Evolutionary conservation across 1,284 basidiomycete genomes (phyloP), one percentile per base, ranked within the genome.

Genomic region (Apiotrichum domesticum): DNA sequence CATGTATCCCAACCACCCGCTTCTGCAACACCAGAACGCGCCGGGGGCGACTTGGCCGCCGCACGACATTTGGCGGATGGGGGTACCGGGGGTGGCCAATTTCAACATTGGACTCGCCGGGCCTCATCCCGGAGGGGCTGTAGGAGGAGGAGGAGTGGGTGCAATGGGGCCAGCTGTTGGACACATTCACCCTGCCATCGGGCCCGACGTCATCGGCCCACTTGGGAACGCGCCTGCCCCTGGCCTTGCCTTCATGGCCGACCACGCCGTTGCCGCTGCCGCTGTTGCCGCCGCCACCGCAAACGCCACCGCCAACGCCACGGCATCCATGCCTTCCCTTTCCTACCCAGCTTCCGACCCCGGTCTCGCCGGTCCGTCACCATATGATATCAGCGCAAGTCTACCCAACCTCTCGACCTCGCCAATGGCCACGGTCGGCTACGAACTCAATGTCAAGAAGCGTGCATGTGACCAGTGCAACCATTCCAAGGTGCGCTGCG

Each of bases 401-500:
- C 46, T 46, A 11, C 13, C 46, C 13, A 34, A 53, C 21, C n/a
- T 32, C 35, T 6, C 46, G 14, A 33, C 6, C 34, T 3, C 35
- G 7, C 29, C 7, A 7, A 4, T 15, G 33, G 21, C 35, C 3
- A 40, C 21, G 3, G 6, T 49, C 35, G 47, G 47, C 47, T 49
- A 49, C 47, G 47, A 49, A 11, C 47, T 39, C 15, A 37, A 49
- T 21, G 35, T 65, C 55, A 77, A 77, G 64, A 76, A 73, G 60
- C 62, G 73, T 50, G 76, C 76, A 0, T 91, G 89, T 69, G 89
- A 91, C 73, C 88, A 91, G 67, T 92, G 89, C 69, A 88, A 90
- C 57, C 85, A 87, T 66, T 82, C 84, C 8, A 87, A 84, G 66
- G 79, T 90, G 8, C 85, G 87, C 0, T 93, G 89, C 66, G 88